phyloP scores from a whole-genome alignment of 176 grass and related monocot species.

The Stipa capillata region DNA sequence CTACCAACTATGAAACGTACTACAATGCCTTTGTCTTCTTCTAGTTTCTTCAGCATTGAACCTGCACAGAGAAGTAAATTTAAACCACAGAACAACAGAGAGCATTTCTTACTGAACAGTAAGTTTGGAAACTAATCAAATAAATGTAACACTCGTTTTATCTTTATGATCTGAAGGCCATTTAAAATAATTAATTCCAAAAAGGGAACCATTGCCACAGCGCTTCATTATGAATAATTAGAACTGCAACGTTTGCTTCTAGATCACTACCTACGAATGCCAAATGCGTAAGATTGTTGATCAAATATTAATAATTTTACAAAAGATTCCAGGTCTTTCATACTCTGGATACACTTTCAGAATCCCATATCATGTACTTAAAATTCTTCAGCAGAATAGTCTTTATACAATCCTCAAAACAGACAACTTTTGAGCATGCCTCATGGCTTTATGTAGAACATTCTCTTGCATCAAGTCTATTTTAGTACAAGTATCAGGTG shows the following conservation, averaged over 20 bases:
- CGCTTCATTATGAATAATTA: background rate
- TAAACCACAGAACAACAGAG: conserved; percentile 14
- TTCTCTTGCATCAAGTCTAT: background rate
- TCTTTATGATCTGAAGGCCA: background rate
- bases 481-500: background rate
- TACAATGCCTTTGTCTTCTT: conserved; percentile 87
- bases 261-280: background rate
- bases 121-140: background rate
- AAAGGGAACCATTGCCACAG: background rate
- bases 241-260: background rate
- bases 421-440: background rate
- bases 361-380: background rate
- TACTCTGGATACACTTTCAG: background rate
- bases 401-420: background rate
- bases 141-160: background rate
- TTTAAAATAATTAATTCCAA: background rate
- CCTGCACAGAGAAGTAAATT: conserved; percentile 42
- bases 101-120: background rate
- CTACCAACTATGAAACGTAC: conserved; percentile 93
- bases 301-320: too few species aligned
- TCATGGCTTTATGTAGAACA: background rate
- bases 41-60: conserved; percentile 81
- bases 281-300: background rate
- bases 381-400: background rate
- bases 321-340: background rate